Evolutionary conservation across 1,284 basidiomycete genomes (phyloP), one percentile per base, ranked within the genome.

Genomic region (Ganoderma lucidum): DNA sequence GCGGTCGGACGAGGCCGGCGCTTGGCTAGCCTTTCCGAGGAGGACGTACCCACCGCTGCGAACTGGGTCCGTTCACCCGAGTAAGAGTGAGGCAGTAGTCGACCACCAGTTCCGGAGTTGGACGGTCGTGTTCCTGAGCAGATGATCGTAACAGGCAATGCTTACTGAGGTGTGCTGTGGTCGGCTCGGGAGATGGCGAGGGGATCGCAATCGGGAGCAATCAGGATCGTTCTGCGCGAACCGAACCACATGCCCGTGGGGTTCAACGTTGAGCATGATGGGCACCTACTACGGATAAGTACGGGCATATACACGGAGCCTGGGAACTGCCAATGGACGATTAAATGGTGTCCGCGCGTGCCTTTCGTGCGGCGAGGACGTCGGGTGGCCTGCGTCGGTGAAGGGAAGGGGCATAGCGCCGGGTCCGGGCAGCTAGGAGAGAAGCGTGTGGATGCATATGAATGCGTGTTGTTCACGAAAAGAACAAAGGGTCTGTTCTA

Each of bases 1-100:
- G 12, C 23, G 23, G 1, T 51, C 23, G 10, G 45, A n/a, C 6
- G 19, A 17, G n/a, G 48, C 48, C 23, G 23, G 48, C 48, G 48
- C 48, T 51, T 28, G 23, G 48, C 48, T 51, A 51, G 10, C 48
- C 48, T 23, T 51, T 51, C 48, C 48, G 48, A 51, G 48, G 48
- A 51, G 23, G n/a, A 51, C 23, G 48, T 12, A n/a, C 48, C 48
- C 48, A 41, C 4, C 17, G 17, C 42, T 44, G 17, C 6, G 42
- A 44, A 6, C 42, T 44, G 42, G 15, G 42, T 12, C 45, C 45
- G 45, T 48, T 6, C n/a, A 48, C 23, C 45, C 45, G 44, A 45
- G 23, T 23, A 23, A 23, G 23, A 23, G 23, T 23, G 23, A 23
- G 1, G 23, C 23, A 23, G 1, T 23, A 23, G 44, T 45, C 44